Percentiles rank a stretch among this genome's conserved stretches.
phyloP scores from a whole-genome alignment of 371 early-diverging fungal species.

The Actinomortierella ambigua region DNA sequence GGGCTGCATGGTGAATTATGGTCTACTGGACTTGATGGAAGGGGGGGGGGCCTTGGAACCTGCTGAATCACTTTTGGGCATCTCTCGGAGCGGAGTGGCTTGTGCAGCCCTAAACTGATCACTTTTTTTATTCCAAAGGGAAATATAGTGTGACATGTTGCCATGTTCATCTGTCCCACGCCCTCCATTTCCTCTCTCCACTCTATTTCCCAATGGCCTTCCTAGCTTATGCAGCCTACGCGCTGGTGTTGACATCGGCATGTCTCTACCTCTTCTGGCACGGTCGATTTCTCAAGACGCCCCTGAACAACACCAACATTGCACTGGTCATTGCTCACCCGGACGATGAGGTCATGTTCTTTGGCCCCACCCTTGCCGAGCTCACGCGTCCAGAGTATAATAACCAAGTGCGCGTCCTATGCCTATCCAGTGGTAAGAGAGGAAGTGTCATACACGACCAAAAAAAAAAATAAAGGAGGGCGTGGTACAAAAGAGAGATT shows the following conservation, averaged over 20 bases:
- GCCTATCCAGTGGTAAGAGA: slow-evolving; percentile 81
- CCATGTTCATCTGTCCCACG: neutral
- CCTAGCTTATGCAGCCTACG: slow-evolving; percentile 20
- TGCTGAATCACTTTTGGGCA: slow-evolving; percentile 1
- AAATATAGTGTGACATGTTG: no score
- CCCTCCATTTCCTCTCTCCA: neutral
- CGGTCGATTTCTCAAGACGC: slow-evolving; percentile 25
- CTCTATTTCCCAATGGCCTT: slow-evolving; percentile 3
- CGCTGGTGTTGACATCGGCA: slow-evolving; percentile 16
- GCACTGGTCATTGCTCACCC: slow-evolving; percentile 96
- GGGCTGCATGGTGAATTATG: no score
- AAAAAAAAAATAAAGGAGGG: neutral
- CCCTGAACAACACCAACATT: slow-evolving; percentile 53
- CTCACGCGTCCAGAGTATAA: slow-evolving; percentile 54
- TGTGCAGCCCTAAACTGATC: no score
- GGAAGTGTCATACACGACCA: neutral
- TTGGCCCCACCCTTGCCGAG: slow-evolving; percentile 83
- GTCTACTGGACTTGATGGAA: no score
- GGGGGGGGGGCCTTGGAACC: no score
- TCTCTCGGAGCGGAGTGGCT: neutral
- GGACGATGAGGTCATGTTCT: slow-evolving; percentile 99
- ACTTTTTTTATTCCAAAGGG: no score
- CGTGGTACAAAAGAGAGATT: neutral
- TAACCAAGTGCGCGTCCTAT: slow-evolving; percentile 71
- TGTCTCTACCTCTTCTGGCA: slow-evolving; percentile 34